Evolutionary conservation across 768 basidiomycete genomes (phyloP).

Genomic region (Lactarius quietus): DNA sequence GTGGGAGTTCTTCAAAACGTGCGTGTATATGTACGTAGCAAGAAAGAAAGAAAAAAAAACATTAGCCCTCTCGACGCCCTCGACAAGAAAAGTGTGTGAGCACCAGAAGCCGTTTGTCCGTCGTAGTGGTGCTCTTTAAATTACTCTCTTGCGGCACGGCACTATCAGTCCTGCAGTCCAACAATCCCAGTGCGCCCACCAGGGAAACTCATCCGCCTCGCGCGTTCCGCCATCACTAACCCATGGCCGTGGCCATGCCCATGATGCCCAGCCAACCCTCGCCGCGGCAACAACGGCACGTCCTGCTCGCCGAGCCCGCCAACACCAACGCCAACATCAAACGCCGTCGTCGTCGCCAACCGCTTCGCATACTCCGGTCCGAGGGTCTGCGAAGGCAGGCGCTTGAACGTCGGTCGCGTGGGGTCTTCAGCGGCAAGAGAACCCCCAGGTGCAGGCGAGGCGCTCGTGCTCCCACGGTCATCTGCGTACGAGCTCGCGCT

Average conservation of each 20-base stretch:
- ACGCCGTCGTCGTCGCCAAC: constrained; percentile 9
- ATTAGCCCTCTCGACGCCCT: not conserved
- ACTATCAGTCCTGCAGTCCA: constrained; percentile 9
- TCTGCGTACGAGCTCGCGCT: constrained; percentile 13
- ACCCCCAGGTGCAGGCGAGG: constrained; percentile 24
- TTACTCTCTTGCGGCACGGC: not conserved
- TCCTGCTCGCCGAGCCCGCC: not conserved
- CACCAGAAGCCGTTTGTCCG: not conserved
- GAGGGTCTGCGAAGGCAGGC: constrained; percentile 69
- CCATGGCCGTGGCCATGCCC: not conserved
- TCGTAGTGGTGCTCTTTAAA: not conserved
- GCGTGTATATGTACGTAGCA: constrained; percentile 5
- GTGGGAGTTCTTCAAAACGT: not conserved
- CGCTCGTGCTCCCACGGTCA: constrained; percentile 17
- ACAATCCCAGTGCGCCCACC: constrained; percentile 11
- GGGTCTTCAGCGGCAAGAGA: constrained; percentile 30
- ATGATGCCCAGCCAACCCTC: not conserved
- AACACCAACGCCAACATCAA: not conserved
- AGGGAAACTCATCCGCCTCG: constrained; percentile 27
- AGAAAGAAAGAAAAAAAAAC: not conserved
- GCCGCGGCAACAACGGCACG: not conserved
- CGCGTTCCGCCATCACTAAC: constrained; percentile 14
- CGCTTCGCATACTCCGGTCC: constrained; percentile 57
- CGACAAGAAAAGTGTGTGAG: constrained; percentile 1
- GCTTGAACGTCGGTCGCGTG: constrained; percentile 63